Conservation (phyloP, 345 rosid genomes). For the Ceriops decandra region DNA sequence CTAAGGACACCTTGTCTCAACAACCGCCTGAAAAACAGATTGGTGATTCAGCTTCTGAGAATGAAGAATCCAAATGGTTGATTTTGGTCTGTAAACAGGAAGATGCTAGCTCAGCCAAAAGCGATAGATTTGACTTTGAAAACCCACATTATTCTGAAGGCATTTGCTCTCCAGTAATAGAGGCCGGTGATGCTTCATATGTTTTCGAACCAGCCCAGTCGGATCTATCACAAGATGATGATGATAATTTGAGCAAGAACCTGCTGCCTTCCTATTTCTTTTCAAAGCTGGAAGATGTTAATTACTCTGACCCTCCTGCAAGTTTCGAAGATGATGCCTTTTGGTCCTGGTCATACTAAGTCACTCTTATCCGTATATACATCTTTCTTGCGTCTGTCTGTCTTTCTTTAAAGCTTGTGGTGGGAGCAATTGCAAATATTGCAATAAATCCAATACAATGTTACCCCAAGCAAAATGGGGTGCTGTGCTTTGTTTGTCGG, state of each 20-base stretch:
- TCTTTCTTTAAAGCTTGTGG: slow-evolving; percentile 11
- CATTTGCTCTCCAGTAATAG: slow-evolving; percentile 36
- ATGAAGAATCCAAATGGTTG: slow-evolving; percentile 18
- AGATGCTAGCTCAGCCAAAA: slow-evolving; percentile 27
- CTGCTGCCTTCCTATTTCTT: slow-evolving; percentile 21
- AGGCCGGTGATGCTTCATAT: slow-evolving; percentile 28
- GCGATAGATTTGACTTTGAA: slow-evolving; percentile 30
- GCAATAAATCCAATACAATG: slow-evolving; percentile 19
- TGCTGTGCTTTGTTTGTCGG: slow-evolving; percentile 23
- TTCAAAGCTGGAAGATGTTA: slow-evolving; percentile 41
- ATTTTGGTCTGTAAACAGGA: slow-evolving; percentile 22
- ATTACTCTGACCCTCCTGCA: slow-evolving; percentile 25
- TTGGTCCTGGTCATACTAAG: slow-evolving; percentile 33
- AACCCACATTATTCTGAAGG: slow-evolving; percentile 47
- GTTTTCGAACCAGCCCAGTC: slow-evolving; percentile 33
- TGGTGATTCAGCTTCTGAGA: slow-evolving; percentile 21
- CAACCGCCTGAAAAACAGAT: slow-evolving; percentile 7
- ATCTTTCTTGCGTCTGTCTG: neutral
- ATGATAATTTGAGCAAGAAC: slow-evolving; percentile 29
- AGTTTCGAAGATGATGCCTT: slow-evolving; percentile 33
- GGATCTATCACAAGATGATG: slow-evolving; percentile 31
- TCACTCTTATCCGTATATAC: neutral
- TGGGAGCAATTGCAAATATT: slow-evolving; percentile 10
- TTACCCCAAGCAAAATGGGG: slow-evolving; percentile 15
- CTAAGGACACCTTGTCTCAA: slow-evolving; percentile 12